Evolutionary conservation across 768 basidiomycete species (phyloP), one percentile per base, ranked within the genome.

Genomic region (Lentinula edodes): DNA sequence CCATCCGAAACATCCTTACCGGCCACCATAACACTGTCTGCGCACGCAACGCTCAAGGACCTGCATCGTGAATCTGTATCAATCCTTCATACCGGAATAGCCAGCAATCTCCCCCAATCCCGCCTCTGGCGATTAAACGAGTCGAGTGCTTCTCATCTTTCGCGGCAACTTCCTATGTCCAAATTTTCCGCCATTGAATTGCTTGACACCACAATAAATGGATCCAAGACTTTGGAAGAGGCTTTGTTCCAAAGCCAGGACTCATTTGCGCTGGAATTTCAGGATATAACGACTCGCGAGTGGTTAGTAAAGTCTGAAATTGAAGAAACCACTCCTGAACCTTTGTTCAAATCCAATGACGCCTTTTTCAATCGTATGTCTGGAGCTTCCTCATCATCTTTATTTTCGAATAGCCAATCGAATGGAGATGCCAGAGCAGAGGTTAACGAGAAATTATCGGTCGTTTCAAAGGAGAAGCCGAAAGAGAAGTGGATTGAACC

Each of bases 201-300:
- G 50, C 78, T 42, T 2, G 41, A 54, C 13, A 20, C 23, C 16
- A 8, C 53, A 75, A 65, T 36, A 5, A n/a, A 54, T 18, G 53
- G 36, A 4, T 54, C 53, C 12, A 43, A 56, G 41, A 81, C 80
- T 0, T 72, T 91, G 13, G 85, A 85, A 52, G 88, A 89, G 28
- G 80, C 78, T 2, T 72, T 78, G 45, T 76, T 90, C 34, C 76
- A 83, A 61, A 76, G 78, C 2, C 87, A 83, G 28, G 91, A 94
- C 68, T 75, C 79, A 1, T 88, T 95, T 72, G 83, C 87, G 1
- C 83, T 94, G n/a, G 94, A 97, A 66, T 82, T 88, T 68, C 83
- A 84, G 51, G 35, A 41, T 39, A 34, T 39, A 67, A 69, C 74
- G 39, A 67, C 76, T n/a, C 81, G 78, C 46, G 75, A 76, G 16